phyloP scores from a whole-genome alignment of 2,329 filamentous ascomycete genomes.

The Aspergillus fijiensis region DNA sequence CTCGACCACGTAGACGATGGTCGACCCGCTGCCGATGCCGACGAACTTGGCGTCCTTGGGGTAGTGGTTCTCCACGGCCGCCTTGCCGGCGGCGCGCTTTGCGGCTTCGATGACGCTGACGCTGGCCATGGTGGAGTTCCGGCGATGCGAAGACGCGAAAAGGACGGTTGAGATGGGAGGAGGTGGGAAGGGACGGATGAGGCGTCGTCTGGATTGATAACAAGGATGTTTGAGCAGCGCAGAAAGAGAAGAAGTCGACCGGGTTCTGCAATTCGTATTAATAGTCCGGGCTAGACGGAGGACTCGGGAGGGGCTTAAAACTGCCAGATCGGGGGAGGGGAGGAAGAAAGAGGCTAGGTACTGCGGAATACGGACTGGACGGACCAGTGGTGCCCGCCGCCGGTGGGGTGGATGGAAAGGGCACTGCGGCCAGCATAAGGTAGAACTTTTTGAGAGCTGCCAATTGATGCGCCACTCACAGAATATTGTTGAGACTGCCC shows the following conservation, averaged over 20 bases:
- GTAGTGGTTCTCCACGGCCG: conserved; percentile 62
- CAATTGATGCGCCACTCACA: conserved; percentile 9
- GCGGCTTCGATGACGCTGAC: conserved; percentile 53
- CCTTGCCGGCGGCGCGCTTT: conserved; percentile 59
- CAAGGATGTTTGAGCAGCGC: conserved; percentile 6
- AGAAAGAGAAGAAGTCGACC: conserved; percentile 5
- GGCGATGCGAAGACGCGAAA: conserved; percentile 11
- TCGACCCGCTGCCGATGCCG: conserved; percentile 65
- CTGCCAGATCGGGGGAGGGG: conserved; percentile 11
- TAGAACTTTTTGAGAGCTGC: background rate
- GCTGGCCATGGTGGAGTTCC: conserved; percentile 34
- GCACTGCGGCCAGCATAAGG: background rate
- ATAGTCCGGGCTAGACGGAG: conserved; percentile 18
- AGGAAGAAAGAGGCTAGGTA: no score
- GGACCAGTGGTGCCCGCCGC: conserved; percentile 7
- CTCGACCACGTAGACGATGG: conserved; percentile 67
- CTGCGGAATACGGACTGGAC: conserved; percentile 4
- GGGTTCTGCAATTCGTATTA: conserved; percentile 15
- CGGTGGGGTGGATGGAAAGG: background rate
- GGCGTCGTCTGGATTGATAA: background rate
- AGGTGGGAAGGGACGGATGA: background rate
- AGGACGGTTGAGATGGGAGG: conserved; percentile 4
- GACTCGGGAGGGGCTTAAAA: conserved; percentile 7
- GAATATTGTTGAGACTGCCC: background rate
- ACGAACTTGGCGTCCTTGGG: conserved; percentile 56